phyloP scores from a whole-genome alignment of 495 filamentous ascomycete genomes.

The Neurospora sublineolata region DNA sequence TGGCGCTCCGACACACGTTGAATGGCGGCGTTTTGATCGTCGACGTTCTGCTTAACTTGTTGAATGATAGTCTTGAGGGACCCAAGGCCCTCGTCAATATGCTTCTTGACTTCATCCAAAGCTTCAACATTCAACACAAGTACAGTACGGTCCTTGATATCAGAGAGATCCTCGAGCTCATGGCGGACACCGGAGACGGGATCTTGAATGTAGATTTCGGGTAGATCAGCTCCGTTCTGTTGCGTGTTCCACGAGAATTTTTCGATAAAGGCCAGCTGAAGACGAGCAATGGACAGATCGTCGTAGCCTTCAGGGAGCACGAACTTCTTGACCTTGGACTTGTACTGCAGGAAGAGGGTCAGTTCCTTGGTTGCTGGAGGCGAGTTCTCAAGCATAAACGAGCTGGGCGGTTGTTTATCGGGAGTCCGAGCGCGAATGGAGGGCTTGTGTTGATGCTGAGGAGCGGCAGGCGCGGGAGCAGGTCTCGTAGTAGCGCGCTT shows the following conservation, averaged over 20 bases:
- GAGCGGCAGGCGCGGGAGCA: background rate
- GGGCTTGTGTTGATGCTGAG: background rate
- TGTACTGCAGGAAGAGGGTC: slow-evolving; percentile 94
- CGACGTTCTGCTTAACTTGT: slow-evolving; percentile 64
- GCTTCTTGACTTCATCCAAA: slow-evolving; percentile 92
- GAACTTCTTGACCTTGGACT: slow-evolving; percentile 93
- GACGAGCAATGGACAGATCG: slow-evolving; percentile 69
- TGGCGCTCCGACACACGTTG: slow-evolving; percentile 87
- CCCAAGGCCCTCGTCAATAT: slow-evolving; percentile 88
- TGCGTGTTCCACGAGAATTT: slow-evolving; percentile 98
- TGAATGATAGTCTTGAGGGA: slow-evolving; percentile 69
- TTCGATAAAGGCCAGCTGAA: slow-evolving; percentile 97
- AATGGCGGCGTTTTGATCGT: slow-evolving; percentile 65
- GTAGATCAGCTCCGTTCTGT: slow-evolving; percentile 81
- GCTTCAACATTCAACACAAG: slow-evolving; percentile 86
- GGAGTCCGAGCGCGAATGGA: slow-evolving; percentile 22
- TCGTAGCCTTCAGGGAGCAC: slow-evolving; percentile 72
- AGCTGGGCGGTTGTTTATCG: slow-evolving; percentile 25
- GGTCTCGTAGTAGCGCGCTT: slow-evolving; percentile 15
- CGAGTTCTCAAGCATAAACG: slow-evolving; percentile 45
- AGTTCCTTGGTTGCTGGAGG: slow-evolving; percentile 77
- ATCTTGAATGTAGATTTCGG: slow-evolving; percentile 97
- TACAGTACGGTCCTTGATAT: slow-evolving; percentile 91
- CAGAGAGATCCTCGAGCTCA: slow-evolving; percentile 86
- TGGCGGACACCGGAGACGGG: slow-evolving; percentile 87